phyloP scores from a whole-genome alignment of 306 rosid species.

The Castanea sativa region DNA sequence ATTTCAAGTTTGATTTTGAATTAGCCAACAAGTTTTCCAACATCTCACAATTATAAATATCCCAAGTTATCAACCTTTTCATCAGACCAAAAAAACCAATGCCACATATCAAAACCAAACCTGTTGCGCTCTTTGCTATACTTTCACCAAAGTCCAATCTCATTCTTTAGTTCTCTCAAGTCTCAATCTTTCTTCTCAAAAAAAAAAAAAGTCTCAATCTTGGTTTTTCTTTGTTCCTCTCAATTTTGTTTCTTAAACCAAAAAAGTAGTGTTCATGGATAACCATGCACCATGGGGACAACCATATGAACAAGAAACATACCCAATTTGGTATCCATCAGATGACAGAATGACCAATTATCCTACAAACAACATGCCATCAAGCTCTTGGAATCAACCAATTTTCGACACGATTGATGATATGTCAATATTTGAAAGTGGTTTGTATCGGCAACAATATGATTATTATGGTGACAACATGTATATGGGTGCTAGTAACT shows the following conservation, averaged over 20 bases:
- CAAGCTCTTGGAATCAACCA: background rate
- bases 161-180: background rate
- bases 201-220: background rate
- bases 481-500: background rate
- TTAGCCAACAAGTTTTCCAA: background rate
- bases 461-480: background rate
- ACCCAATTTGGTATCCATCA: background rate
- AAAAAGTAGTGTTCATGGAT: background rate
- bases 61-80: background rate
- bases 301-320: background rate
- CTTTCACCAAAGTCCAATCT: background rate
- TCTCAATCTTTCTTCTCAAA: background rate
- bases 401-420: slow-evolving; percentile 15
- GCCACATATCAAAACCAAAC: no score
- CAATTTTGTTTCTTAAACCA: no score
- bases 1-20: background rate
- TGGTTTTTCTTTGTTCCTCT: no score
- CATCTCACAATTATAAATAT: background rate
- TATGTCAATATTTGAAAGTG: slow-evolving; percentile 20
- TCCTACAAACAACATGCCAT: background rate
- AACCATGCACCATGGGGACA: background rate
- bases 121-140: no score
- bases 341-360: background rate
- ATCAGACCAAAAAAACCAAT: no score
- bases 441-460: slow-evolving; percentile 18